Base-by-base conservation (phyloP, 257 asterid genomes). In the Capsicum chinense region DNA sequence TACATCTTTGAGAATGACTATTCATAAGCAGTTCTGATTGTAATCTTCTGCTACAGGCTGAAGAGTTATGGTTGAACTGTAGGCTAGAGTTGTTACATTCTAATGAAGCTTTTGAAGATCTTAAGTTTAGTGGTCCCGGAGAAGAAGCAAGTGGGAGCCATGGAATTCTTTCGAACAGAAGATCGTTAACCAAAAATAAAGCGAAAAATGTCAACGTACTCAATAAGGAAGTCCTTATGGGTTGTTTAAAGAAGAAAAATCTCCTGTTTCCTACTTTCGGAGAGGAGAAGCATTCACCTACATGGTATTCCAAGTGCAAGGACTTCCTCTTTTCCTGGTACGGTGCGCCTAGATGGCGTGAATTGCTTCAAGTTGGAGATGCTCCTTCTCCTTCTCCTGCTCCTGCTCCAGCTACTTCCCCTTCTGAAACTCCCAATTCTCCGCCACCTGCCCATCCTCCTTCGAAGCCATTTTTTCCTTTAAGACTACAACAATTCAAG, bases 21-120 rank as follows among this genome's bases (percentile, higher is more conserved):
- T 26, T 26, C 33, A 26, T 26, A 26, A 26, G 33, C 33, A 26
- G 33, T 26, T 26, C 33, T 26, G 33, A 26, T 26, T 26, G 33
- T 26, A 26, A 26, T 26, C 33, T 89, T 70, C 80, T 74, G 52
- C 83, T 90, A 91, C 97, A 95, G 98, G 98, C 94, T 84, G 95
- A 90, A 39, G 81, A 91, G 59, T 64, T 93, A 83, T 87, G 86
- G 90, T 81, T 81, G 42, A 88, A 88, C 57, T 95, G 99, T 87
- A 85, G 85, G 88, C 87, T 81, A 39, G 97, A 93, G 87, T 88
- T 94, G 86, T 44, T 87, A 66, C 90, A 70, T 85, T 88, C 90
- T 84, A 89, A 87, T 84, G 87, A 84, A 69, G 89, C 85, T 84
- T 79, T 90, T 86, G 86, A 86, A 86, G 92, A 90, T 83, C 84